A percentile compares a stretch with the other conserved stretches of the same genome.
phyloP scores from a whole-genome alignment of 23 red algal species.

The Gracilaria vermiculophylla region DNA sequence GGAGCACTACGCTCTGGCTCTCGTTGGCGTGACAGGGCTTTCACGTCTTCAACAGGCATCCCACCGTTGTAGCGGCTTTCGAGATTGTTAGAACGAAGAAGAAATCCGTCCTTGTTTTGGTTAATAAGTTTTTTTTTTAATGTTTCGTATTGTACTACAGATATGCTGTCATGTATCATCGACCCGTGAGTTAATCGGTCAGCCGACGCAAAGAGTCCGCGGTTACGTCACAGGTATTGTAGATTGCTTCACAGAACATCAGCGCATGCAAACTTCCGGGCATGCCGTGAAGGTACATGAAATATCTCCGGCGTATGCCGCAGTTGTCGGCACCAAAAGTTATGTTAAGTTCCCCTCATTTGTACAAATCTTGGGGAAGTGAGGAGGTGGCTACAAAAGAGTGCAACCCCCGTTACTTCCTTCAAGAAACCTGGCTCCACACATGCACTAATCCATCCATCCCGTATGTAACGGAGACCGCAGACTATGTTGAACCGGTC shows the following conservation, averaged over 20 bases:
- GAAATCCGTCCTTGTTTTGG: background rate
- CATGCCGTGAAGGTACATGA: background rate
- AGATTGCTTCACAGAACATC: background rate
- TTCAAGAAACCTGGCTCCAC: background rate
- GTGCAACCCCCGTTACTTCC: background rate
- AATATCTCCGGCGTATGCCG: background rate
- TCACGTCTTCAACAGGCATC: background rate
- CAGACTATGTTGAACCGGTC: background rate
- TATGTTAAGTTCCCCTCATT: slow-evolving; percentile 26
- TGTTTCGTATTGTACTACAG: slow-evolving; percentile 4
- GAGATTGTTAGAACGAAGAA: background rate
- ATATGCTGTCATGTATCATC: slow-evolving; percentile 20
- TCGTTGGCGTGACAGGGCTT: too few species aligned
- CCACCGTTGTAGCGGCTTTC: background rate
- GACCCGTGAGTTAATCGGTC: background rate
- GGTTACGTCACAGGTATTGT: background rate
- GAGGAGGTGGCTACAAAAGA: too few species aligned
- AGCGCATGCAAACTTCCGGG: slow-evolving; percentile 5
- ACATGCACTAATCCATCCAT: slow-evolving; percentile 14
- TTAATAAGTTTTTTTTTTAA: background rate
- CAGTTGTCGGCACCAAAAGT: slow-evolving; percentile 29
- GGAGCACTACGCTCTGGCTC: too few species aligned
- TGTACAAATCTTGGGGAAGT: background rate
- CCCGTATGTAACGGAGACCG: background rate
- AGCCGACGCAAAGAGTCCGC: slow-evolving; percentile 21